Base-by-base conservation (phyloP, 2,329 filamentous ascomycete species). In the Chrysosphaeria jannelii region DNA sequence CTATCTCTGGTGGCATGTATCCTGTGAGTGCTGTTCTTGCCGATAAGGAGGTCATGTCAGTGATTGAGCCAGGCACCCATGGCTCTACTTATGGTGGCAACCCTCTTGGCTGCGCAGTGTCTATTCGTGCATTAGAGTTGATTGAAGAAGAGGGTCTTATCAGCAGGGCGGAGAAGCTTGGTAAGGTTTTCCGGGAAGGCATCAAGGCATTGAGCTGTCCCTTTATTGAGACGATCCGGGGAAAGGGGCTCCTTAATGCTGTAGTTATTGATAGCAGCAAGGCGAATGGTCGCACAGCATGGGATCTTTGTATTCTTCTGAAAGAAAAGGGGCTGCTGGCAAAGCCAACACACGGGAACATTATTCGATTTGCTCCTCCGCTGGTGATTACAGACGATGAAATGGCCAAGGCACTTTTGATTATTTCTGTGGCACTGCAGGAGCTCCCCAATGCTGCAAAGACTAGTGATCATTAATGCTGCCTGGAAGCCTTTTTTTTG, bases 1-100 rank as follows among this genome's bases (percentile, higher is more conserved):
- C 85, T 35, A 90, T 97, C 42, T 90, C 78, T 16, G 85, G 85
- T 31, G 85, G 85, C 44, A 85, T 93, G 70, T 97, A 97, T 48
- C 85, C 85, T n/a, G 85, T 97, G 27, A 90, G 78, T 30, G 78
- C 69, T 36, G 79, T 97, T 23, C 56, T 97, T 24, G 69, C 71
- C 30, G 66, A 66, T 36, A 78, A 70, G 47, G 79, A 91, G 27
- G 56, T 93, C 31, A 91, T 97, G 79, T 59, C 91, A 33, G 85
- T 81, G 7, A 57, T 97, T 31, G 85, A 97, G 53, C 75, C 85
- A 13, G 85, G 85, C 29, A 93, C 85, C 13, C 85, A 97, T 46
- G 85, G 85, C 23, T 90, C 76, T 20, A 97, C 85, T n/a, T 97
- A 93, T 39, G 85, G 85, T 30, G 85, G 85, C 23, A 97, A 97